A percentile compares a stretch with the other conserved stretches of the same genome.
phyloP scores from a whole-genome alignment of 305 asterid species.

The Plantago lanceolata region DNA sequence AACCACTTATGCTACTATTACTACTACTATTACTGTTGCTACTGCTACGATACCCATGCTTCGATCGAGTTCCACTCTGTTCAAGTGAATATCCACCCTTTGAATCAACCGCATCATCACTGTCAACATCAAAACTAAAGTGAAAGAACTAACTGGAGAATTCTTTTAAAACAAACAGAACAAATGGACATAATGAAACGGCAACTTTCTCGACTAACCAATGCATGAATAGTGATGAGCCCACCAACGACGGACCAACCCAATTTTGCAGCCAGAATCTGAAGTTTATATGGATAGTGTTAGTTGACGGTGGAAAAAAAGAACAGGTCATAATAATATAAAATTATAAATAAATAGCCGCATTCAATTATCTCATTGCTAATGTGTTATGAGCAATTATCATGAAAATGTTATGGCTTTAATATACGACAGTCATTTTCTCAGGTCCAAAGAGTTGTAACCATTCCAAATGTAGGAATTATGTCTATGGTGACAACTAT shows the following conservation, averaged over 20 bases:
- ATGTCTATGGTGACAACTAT: not conserved
- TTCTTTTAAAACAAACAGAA: slow-evolving; percentile 16
- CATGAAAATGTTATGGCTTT: slow-evolving; percentile 11
- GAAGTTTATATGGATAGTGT: slow-evolving; percentile 32
- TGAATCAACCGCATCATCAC: slow-evolving; percentile 59
- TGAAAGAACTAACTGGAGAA: slow-evolving; percentile 28
- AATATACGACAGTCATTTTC: slow-evolving; percentile 4
- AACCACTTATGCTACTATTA: slow-evolving; percentile 76
- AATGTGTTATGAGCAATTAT: too few relatives aligned
- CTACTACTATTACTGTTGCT: slow-evolving; percentile 91
- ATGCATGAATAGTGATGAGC: slow-evolving; percentile 74
- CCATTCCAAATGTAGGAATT: slow-evolving; percentile 15
- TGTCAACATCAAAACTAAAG: slow-evolving; percentile 42
- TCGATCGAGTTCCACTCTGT: slow-evolving; percentile 56
- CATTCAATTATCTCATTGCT: too few relatives aligned
- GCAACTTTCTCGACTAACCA: slow-evolving; percentile 50
- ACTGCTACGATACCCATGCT: slow-evolving; percentile 72
- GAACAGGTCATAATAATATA: too few relatives aligned
- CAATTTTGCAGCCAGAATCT: slow-evolving; percentile 99
- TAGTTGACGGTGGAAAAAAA: slow-evolving; percentile 22
- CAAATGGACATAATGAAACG: slow-evolving; percentile 17
- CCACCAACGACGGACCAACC: slow-evolving; percentile 84
- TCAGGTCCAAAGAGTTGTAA: slow-evolving; percentile 5
- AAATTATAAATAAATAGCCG: too few relatives aligned
- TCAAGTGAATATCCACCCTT: slow-evolving; percentile 62